Percentiles rank a stretch among this genome's conserved stretches.
Conservation (phyloP, 192 early-diverging fungal species). For the Coemansia sp. region DNA sequence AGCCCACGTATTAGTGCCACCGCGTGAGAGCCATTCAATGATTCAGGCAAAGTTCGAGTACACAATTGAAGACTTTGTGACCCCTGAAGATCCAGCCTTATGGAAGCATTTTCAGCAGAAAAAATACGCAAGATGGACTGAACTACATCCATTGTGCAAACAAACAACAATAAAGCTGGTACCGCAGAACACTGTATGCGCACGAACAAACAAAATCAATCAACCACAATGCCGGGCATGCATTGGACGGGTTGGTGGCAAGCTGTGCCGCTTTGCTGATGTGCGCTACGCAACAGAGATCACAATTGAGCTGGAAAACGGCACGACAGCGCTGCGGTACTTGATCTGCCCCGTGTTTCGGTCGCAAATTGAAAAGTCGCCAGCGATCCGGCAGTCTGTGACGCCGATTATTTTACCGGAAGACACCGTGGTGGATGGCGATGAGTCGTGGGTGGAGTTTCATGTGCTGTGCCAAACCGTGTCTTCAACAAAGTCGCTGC, state of each 20-base stretch:
- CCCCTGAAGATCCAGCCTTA: constrained; percentile 19
- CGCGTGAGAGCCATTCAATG: constrained; percentile 4
- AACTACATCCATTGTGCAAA: constrained; percentile 7
- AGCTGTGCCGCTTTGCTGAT: constrained; percentile 17
- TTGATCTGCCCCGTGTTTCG: constrained; percentile 25
- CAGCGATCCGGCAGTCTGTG: constrained; percentile 17
- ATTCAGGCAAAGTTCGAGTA: constrained; percentile 21
- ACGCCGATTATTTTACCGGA: constrained; percentile 31
- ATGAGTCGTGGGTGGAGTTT: constrained; percentile 32
- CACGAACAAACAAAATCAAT: constrained; percentile 3
- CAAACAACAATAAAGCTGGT: constrained; percentile 15
- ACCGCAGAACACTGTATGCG: constrained; percentile 18
- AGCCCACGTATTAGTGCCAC: constrained; percentile 20
- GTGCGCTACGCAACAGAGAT: constrained; percentile 25
- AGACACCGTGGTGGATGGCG: constrained; percentile 12
- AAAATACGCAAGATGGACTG: constrained; percentile 28
- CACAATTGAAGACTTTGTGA: constrained; percentile 7
- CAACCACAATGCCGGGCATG: constrained; percentile 35
- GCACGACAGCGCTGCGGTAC: constrained; percentile 12
- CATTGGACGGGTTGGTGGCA: constrained; percentile 16
- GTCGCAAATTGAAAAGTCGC: constrained; percentile 24
- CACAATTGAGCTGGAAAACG: constrained; percentile 17
- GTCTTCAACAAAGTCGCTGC: constrained; percentile 30
- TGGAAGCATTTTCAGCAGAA: constrained; percentile 19
- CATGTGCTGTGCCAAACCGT: constrained; percentile 34